phyloP scores from a whole-genome alignment of 1,284 basidiomycete genomes.

The Malassezia dermatis region DNA sequence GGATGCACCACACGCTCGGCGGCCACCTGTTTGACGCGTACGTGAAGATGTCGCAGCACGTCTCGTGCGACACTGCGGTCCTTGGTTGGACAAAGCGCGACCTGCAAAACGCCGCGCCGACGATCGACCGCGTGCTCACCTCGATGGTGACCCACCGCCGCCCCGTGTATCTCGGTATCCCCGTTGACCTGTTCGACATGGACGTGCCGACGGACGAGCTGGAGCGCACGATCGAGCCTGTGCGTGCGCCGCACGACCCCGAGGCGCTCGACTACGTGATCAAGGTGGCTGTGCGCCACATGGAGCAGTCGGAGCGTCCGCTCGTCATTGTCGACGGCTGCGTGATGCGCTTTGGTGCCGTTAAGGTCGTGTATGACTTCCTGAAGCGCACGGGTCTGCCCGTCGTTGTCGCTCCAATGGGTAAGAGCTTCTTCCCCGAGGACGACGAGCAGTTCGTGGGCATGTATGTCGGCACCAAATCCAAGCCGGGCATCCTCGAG shows the following conservation, averaged over 20 bases:
- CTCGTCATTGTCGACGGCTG: constrained; percentile 82
- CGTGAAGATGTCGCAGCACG: constrained; percentile 62
- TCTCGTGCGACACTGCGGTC: constrained; percentile 61
- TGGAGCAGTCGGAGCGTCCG: constrained; percentile 60
- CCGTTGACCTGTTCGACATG: constrained; percentile 67
- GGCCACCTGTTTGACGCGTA: constrained; percentile 60
- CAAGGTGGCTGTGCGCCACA: constrained; percentile 40
- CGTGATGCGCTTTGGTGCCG: constrained; percentile 66
- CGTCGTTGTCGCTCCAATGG: constrained; percentile 64
- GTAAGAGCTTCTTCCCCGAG: constrained; percentile 72
- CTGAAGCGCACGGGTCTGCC: constrained; percentile 56
- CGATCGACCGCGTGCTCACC: constrained; percentile 67
- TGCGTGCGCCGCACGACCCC: constrained; percentile 51
- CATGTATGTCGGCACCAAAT: constrained; percentile 51
- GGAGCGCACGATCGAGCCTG: constrained; percentile 51
- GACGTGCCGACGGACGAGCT: constrained; percentile 62
- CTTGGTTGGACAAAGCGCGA: constrained; percentile 5
- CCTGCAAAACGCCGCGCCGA: not conserved
- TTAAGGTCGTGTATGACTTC: constrained; percentile 61
- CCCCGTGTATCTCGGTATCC: constrained; percentile 78
- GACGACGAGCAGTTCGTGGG: constrained; percentile 75
- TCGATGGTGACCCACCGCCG: constrained; percentile 63
- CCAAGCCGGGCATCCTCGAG: constrained; percentile 57
- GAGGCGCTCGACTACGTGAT: constrained; percentile 64
- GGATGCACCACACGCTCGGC: constrained; percentile 49